Base-by-base conservation (phyloP, 2,329 filamentous ascomycete genomes). In the Aureobasidium uvarum region DNA sequence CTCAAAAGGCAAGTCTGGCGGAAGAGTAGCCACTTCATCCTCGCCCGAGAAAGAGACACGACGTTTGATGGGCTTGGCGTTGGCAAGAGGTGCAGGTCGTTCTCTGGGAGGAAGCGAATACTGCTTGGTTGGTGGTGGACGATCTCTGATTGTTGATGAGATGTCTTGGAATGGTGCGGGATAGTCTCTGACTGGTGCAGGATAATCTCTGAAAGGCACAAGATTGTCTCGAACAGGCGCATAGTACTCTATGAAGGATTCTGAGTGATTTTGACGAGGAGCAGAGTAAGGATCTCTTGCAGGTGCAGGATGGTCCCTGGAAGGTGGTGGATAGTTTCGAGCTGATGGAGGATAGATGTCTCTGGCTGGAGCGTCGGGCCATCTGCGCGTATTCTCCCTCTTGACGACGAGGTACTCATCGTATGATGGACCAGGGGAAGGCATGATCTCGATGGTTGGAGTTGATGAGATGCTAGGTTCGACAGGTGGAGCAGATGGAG, bases 1-100 rank as follows among this genome's bases (percentile, higher is more conserved):
- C 11, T 39, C 14, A n/a, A 16, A n/a, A 8, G 58, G 31, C 45
- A 62, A 5, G 33, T 39, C 33, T 28, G 45, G 33, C 5, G 58
- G 58, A 14, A 62, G 58, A 31, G 45, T 62, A 7, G 45, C 58
- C 1, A 62, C 45, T 28, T 62, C 58, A 16, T 62, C 45, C 20
- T 62, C 58, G 2, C 16, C 16, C 16, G 58, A 50, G 45, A 62
- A 62, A 1, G 45, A 50, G 16, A 62, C 58, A 20, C 58, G 58
- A 11, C 58, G 58, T 25, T 20, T 39, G 16, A 16, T 14, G 16
- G 41, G 56, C 5, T 13, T 60, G 56, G 25, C 3, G 45, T 48
- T 48, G 11, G 41, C 11, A 23, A 43, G 36, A n/a, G 54, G 38
- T 20, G 11, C 18, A 25, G 41, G n/a, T 7, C n/a, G 41, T 11